Percentiles rank a stretch among this genome's conserved stretches.
Conservation (phyloP, 768 basidiomycete genomes). For the Termitomyces sp. region DNA sequence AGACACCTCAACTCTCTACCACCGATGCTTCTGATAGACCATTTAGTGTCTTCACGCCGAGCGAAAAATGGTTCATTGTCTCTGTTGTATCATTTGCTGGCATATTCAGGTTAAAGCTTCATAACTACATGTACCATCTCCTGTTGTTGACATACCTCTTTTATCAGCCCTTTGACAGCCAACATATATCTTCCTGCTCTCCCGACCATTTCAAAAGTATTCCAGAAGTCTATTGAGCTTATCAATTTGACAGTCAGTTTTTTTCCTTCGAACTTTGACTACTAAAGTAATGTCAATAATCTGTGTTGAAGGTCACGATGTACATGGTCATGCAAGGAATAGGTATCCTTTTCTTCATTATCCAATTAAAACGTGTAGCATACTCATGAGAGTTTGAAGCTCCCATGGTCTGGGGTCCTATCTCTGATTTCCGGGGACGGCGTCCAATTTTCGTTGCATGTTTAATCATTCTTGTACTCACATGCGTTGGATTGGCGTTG, state of each 20-base stretch:
- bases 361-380: neutral
- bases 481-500: constrained; percentile 58
- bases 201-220: constrained; percentile 55
- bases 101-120: constrained; percentile 49
- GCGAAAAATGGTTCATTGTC: constrained; percentile 70
- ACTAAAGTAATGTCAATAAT: neutral
- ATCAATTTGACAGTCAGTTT: constrained; percentile 67
- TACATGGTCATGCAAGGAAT: constrained; percentile 68
- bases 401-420: constrained; percentile 65
- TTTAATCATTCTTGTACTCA: constrained; percentile 52
- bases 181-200: constrained; percentile 81
- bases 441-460: constrained; percentile 60
- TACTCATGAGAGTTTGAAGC: constrained; percentile 25
- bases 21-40: constrained; percentile 5
- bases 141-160: neutral
- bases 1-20: neutral
- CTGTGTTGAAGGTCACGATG: constrained; percentile 43
- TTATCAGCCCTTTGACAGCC: constrained; percentile 32
- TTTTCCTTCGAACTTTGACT: constrained; percentile 17
- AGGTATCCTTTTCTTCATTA: constrained; percentile 25
- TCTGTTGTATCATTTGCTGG: constrained; percentile 50
- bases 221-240: constrained; percentile 60
- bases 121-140: neutral
- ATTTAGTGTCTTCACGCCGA: constrained; percentile 43
- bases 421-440: constrained; percentile 63